A percentile compares a stretch with the other conserved stretches of the same genome.
These are phyloP conservation scores for Durio zibethinus DNA, from an alignment of 345 rosid species.

Conservation along the genomic window DNA sequence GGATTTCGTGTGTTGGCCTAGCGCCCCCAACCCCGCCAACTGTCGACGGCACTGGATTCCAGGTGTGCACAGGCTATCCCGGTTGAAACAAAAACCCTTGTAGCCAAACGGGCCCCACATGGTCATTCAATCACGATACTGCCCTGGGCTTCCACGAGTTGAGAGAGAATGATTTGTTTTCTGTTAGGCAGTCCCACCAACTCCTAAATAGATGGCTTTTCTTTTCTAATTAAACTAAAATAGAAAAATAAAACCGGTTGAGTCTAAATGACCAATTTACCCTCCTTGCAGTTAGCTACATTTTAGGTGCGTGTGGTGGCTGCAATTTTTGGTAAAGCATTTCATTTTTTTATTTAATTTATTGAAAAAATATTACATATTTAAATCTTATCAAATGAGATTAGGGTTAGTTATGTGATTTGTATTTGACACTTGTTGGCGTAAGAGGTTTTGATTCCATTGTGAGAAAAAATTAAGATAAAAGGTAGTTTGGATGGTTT, in stretches of 20 bases:
- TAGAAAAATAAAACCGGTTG: background rate
- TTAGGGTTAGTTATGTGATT: no score
- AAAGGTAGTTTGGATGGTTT: constrained; percentile 31
- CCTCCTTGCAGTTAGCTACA: background rate
- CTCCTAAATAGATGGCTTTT: constrained; percentile 7
- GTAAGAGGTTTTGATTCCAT: background rate
- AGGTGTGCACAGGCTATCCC: constrained; percentile 22
- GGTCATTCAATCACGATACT: background rate
- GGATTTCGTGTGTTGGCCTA: constrained; percentile 29
- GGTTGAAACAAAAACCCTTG: background rate
- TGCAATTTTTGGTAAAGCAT: no score
- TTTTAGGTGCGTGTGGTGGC: background rate
- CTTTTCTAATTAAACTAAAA: background rate
- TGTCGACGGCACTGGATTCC: constrained; percentile 22
- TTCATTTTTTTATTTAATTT: no score
- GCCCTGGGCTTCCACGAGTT: constrained; percentile 13
- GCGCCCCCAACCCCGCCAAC: background rate
- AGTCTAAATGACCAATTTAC: background rate
- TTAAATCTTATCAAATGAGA: no score
- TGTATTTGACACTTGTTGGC: background rate
- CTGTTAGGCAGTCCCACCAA: constrained; percentile 36
- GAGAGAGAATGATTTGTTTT: constrained; percentile 27
- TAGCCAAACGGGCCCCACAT: background rate
- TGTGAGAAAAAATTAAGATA: background rate
- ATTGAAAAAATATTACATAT: no score